phyloP scores from a whole-genome alignment of 768 basidiomycete genomes.

The Tulasnella sp. region DNA sequence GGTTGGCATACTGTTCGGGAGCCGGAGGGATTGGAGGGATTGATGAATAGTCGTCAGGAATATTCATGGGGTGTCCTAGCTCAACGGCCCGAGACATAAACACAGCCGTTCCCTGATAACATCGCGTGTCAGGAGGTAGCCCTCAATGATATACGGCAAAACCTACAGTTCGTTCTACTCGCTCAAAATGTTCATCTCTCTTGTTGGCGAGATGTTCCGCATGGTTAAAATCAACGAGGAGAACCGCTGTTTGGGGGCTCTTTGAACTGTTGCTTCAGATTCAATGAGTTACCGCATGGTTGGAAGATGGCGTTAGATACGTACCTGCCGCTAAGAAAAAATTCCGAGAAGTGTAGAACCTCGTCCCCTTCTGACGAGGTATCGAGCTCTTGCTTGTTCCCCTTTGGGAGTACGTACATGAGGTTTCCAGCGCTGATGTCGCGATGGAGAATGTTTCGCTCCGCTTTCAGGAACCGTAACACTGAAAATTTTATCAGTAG shows the following conservation, averaged over 20 bases:
- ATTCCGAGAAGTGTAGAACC: not conserved
- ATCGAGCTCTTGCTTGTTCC: not conserved
- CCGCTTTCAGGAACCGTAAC: not conserved
- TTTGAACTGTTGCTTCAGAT: not conserved
- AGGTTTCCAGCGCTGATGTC: not conserved
- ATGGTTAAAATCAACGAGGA: constrained; percentile 7
- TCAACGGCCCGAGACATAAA: not conserved
- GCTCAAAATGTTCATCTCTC: not conserved
- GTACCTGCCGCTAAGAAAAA: not conserved
- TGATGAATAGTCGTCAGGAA: not conserved
- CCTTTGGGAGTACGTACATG: not conserved
- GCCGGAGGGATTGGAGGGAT: not conserved
- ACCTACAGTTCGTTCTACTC: not conserved
- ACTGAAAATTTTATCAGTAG: not conserved
- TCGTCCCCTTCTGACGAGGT: not conserved
- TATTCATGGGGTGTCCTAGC: not conserved
- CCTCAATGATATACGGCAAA: not conserved
- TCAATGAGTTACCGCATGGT: not conserved
- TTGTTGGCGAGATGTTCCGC: not conserved
- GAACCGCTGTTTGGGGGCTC: not conserved
- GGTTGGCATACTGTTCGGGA: not conserved
- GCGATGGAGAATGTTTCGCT: not conserved
- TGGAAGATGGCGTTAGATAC: not conserved
- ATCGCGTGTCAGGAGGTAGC: not conserved
- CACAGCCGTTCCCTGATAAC: not conserved